Percentiles rank a stretch among this genome's conserved stretches.
Conservation (phyloP, 495 filamentous ascomycete species). For the Glonium stellatum region DNA sequence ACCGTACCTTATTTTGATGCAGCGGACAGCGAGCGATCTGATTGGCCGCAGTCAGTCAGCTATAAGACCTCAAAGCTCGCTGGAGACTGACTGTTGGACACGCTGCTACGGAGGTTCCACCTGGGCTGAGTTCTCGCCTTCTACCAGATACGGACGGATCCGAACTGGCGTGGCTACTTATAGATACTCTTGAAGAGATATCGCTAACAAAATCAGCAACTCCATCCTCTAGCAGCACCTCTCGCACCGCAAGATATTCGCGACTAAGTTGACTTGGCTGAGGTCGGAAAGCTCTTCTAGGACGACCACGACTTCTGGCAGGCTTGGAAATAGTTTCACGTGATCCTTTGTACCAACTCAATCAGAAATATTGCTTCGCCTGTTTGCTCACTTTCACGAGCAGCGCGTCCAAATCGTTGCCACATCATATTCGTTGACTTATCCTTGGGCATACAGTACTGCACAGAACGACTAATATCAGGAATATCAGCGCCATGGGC, state of each 20-base stretch:
- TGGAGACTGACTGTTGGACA: no score
- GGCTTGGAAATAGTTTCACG: neutral
- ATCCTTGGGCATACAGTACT: neutral
- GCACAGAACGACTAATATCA: neutral
- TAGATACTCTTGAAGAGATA: neutral
- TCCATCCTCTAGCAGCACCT: neutral
- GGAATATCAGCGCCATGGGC: neutral
- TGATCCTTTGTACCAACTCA: neutral
- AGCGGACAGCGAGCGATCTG: no score
- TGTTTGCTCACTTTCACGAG: neutral
- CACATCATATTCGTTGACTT: neutral
- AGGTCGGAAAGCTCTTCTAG: neutral
- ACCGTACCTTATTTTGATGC: no score
- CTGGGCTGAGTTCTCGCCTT: neutral
- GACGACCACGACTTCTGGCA: neutral
- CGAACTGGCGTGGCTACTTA: neutral
- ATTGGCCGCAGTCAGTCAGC: no score
- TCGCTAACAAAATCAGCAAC: neutral
- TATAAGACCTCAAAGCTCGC: no score
- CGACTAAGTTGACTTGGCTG: neutral
- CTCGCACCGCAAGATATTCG: neutral
- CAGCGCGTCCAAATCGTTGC: neutral
- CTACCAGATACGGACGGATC: neutral
- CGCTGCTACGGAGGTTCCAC: neutral
- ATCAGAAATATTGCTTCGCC: neutral